phyloP scores from a whole-genome alignment of 2,329 filamentous ascomycete genomes.

The Ceratocystis cubensis region DNA sequence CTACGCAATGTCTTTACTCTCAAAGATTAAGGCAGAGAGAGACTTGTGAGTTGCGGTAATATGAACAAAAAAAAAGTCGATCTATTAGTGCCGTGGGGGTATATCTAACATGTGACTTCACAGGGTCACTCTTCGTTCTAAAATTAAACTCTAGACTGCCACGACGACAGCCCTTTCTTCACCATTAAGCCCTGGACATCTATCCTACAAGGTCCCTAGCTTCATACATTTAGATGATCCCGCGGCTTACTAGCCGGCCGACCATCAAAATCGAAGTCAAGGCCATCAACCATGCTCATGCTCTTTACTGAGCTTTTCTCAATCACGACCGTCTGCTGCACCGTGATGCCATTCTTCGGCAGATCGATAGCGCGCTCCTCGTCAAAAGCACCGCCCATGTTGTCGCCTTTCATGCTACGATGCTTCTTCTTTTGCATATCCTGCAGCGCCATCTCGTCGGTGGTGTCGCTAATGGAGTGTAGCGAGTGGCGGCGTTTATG shows the following conservation, averaged over 20 bases:
- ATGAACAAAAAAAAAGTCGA: not conserved
- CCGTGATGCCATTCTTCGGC: slow-evolving; percentile 14
- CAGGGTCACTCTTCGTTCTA: not conserved
- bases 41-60: not conserved
- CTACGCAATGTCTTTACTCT: not conserved
- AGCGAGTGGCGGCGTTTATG: slow-evolving; percentile 13
- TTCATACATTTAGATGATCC: slow-evolving; percentile 11
- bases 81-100: slow-evolving; percentile 9
- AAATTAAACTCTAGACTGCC: not conserved
- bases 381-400: slow-evolving; percentile 3
- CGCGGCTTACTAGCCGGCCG: slow-evolving; percentile 12
- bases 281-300: not conserved
- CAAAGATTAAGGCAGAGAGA: not conserved
- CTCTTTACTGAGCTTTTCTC: slow-evolving; percentile 10
- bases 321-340: slow-evolving; percentile 16
- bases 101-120: slow-evolving; percentile 2
- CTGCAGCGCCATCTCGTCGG: slow-evolving; percentile 15
- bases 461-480: slow-evolving; percentile 12
- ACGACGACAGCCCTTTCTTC: not conserved
- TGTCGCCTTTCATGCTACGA: slow-evolving; percentile 3
- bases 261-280: slow-evolving; percentile 11
- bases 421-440: slow-evolving; percentile 13
- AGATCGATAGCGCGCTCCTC: slow-evolving; percentile 8
- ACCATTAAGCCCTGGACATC: not conserved
- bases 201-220: not conserved